Conservation (phyloP, 441 rosid species). For the Croton laevigatus region DNA sequence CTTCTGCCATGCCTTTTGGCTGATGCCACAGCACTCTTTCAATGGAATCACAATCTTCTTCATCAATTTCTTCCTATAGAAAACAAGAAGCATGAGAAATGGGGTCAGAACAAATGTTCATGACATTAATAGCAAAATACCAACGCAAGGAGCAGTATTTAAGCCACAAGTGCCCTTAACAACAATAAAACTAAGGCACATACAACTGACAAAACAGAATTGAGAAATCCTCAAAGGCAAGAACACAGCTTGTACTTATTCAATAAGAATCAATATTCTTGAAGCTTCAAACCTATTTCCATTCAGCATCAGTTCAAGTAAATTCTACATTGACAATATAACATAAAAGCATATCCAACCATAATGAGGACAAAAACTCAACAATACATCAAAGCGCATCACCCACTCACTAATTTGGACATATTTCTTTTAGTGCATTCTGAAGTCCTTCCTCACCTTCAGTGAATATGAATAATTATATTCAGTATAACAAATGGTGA, state of each 20-base stretch:
- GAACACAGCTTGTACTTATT: neutral
- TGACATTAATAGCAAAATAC: neutral
- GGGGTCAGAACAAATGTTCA: slow-evolving; percentile 3
- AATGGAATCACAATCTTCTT: slow-evolving; percentile 90
- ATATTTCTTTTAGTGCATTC: neutral
- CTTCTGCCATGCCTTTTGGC: slow-evolving; percentile 83
- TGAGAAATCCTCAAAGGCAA: neutral
- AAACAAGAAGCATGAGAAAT: neutral
- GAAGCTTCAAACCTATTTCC: neutral
- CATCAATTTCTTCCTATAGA: slow-evolving; percentile 87
- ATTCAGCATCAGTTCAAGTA: neutral
- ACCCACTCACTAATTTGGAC: neutral
- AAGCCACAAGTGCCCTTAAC: neutral
- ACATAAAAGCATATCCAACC: slow-evolving; percentile 2
- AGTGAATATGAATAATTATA: neutral
- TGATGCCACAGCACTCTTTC: slow-evolving; percentile 99
- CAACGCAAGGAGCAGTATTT: neutral
- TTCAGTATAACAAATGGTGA: neutral
- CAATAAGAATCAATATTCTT: neutral
- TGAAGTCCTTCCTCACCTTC: neutral
- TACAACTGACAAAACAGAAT: neutral
- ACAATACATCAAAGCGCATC: neutral
- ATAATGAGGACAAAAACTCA: neutral
- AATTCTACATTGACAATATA: neutral
- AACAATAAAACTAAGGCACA: neutral